These are phyloP conservation scores for Apiotrichum sp. DNA, from an alignment of 1,284 basidiomycete species.

Conservation along the genomic window DNA sequence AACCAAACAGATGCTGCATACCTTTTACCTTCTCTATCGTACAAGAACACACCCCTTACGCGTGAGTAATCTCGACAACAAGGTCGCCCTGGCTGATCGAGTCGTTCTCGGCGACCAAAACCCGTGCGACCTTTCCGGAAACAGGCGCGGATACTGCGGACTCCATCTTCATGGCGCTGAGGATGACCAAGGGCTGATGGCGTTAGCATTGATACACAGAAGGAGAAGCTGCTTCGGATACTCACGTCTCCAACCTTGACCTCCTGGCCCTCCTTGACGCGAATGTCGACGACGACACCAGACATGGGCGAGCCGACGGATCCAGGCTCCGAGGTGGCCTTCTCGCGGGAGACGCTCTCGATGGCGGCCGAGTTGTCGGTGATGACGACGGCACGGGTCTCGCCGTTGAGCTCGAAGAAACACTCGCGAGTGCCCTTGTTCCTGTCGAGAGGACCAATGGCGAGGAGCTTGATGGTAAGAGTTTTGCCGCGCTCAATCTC, in stretches of 20 bases:
- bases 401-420: constrained; percentile 93
- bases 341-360: constrained; percentile 85
- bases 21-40: neutral
- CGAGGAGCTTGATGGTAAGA: constrained; percentile 91
- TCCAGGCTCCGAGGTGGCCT: constrained; percentile 85
- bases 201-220: constrained; percentile 47
- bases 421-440: constrained; percentile 89
- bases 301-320: constrained; percentile 88
- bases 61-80: constrained; percentile 34
- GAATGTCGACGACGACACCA: constrained; percentile 85
- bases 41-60: neutral
- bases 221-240: constrained; percentile 48
- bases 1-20: no score
- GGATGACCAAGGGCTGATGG: neutral
- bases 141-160: constrained; percentile 91
- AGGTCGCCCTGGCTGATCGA: constrained; percentile 47
- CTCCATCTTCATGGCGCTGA: constrained; percentile 66
- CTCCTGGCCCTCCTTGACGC: constrained; percentile 92
- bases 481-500: constrained; percentile 97
- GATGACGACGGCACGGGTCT: constrained; percentile 83
- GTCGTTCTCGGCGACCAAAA: constrained; percentile 66
- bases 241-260: constrained; percentile 86
- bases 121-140: constrained; percentile 70
- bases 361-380: constrained; percentile 95
- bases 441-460: constrained; percentile 86